Evolutionary conservation across 1,139 yeast species (phyloP).

Genomic region (Suhomyces taliae): DNA sequence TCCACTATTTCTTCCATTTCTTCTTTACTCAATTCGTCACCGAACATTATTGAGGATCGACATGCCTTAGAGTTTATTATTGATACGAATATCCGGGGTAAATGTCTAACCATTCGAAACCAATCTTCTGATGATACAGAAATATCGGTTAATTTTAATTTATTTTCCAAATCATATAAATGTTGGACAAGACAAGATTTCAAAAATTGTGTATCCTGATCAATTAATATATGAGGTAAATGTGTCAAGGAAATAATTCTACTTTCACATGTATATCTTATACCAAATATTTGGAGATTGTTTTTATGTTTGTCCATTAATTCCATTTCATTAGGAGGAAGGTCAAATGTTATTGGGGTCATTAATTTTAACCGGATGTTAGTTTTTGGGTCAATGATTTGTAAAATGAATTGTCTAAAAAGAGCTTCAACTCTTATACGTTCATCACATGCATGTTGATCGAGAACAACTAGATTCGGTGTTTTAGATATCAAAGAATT

Average conservation of each 20-base stretch:
- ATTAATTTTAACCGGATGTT: conserved; percentile 14
- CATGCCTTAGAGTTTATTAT: conserved; percentile 67
- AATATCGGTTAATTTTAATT: conserved; percentile 20
- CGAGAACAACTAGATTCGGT: conserved; percentile 43
- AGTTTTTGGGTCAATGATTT: conserved; percentile 12
- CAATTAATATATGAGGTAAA: conserved; percentile 40
- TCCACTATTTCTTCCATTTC: conserved; percentile 49
- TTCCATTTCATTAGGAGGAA: conserved; percentile 28
- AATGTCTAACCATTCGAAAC: conserved; percentile 15
- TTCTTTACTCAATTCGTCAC: conserved; percentile 43
- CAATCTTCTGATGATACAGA: conserved; percentile 9
- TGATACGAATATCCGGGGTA: conserved; percentile 54
- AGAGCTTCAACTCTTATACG: conserved; percentile 56
- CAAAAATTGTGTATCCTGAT: conserved; percentile 29
- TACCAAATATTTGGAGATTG: conserved; percentile 37
- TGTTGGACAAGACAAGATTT: conserved; percentile 42
- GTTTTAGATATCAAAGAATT: neutral
- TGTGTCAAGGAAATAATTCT: conserved; percentile 27
- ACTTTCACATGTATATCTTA: conserved; percentile 22
- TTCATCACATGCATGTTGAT: conserved; percentile 84
- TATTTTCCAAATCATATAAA: conserved; percentile 36
- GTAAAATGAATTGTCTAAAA: conserved; percentile 32
- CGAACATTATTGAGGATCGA: conserved; percentile 72
- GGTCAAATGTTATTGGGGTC: conserved; percentile 18
- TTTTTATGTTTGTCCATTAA: conserved; percentile 27